Percentiles rank a stretch among this genome's conserved stretches.
Evolutionary conservation across 2,329 filamentous ascomycete species (phyloP).

Genomic region (Colletotrichum nymphaeae): DNA sequence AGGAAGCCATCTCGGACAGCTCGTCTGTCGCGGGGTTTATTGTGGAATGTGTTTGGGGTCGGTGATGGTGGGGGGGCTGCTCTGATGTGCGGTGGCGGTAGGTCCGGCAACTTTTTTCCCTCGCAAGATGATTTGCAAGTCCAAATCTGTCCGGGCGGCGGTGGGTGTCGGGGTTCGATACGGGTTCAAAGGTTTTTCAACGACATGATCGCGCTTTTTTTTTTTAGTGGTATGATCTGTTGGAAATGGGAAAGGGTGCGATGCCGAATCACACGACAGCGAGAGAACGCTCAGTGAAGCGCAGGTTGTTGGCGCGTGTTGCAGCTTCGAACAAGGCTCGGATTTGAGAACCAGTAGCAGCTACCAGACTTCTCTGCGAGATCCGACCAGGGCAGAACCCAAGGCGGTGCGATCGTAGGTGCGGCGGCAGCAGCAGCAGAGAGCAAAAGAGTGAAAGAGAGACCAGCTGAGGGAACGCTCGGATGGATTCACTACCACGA

Average conservation of each 20-base stretch:
- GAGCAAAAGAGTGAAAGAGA: not conserved
- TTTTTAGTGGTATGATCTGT: conserved; percentile 5
- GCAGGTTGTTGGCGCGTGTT: conserved; percentile 7
- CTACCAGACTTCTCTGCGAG: conserved; percentile 22
- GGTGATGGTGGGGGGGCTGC: conserved; percentile 20
- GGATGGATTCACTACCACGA: conserved; percentile 25
- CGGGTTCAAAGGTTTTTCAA: conserved; percentile 33
- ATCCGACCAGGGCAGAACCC: conserved; percentile 9
- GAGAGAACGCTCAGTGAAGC: conserved; percentile 2
- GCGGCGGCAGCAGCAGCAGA: conserved; percentile 15
- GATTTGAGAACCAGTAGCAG: not conserved
- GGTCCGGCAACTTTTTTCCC: conserved; percentile 25
- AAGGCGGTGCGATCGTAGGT: conserved; percentile 23
- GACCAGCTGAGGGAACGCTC: conserved; percentile 26
- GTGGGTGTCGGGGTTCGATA: conserved; percentile 14
- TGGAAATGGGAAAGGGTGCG: not conserved
- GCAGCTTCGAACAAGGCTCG: conserved; percentile 17
- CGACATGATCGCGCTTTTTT: conserved; percentile 35
- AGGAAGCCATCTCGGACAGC: conserved; percentile 35
- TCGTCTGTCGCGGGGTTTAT: conserved; percentile 14
- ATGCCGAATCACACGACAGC: conserved; percentile 5
- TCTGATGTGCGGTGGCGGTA: conserved; percentile 24
- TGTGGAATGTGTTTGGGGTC: conserved; percentile 17
- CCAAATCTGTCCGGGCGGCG: conserved; percentile 16
- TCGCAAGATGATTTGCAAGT: conserved; percentile 20